Percentiles rank a stretch among this genome's conserved stretches.
phyloP scores from a whole-genome alignment of 441 rosid species.

The Pelargonium myrrhifolium region DNA sequence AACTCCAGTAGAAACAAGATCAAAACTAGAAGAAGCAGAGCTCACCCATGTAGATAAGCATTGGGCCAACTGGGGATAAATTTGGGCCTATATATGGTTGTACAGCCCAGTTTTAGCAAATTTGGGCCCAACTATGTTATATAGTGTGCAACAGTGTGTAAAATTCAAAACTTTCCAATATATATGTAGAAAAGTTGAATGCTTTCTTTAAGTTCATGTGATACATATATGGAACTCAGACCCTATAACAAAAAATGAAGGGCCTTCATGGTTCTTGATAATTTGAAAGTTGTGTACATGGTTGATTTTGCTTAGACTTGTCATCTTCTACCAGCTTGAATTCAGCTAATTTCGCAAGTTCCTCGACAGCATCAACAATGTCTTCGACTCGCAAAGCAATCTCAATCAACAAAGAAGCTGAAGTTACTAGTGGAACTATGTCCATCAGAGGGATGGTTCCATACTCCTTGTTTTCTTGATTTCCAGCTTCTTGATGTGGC shows the following conservation, averaged over 20 bases:
- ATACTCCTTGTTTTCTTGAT: conserved; percentile 10
- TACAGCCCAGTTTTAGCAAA: no score
- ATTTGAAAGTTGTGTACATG: conserved; percentile 8
- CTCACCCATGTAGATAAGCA: no score
- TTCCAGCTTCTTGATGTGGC: conserved; percentile 12
- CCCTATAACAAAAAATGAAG: conserved; percentile 21
- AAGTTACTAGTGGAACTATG: conserved; percentile 41
- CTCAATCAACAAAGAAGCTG: conserved; percentile 43
- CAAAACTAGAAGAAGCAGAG: no score
- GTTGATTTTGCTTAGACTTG: conserved; percentile 26
- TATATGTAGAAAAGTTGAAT: background rate
- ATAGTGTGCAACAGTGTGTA: no score
- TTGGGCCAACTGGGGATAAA: no score
- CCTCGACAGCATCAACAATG: conserved; percentile 35
- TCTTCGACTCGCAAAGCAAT: conserved; percentile 38
- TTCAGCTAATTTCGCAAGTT: conserved; percentile 35
- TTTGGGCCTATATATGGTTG: no score
- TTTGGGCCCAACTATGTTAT: no score
- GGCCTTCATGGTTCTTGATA: conserved; percentile 17
- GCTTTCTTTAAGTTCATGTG: background rate
- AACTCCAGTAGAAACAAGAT: no score
- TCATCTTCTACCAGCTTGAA: conserved; percentile 33
- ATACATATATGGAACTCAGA: conserved; percentile 14
- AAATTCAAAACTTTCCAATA: background rate
- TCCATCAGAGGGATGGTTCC: conserved; percentile 28